A percentile compares a stretch with the other conserved stretches of the same genome.
Evolutionary conservation across 2,329 filamentous ascomycete genomes (phyloP).

Genomic region (Phialocephala subalpina): DNA sequence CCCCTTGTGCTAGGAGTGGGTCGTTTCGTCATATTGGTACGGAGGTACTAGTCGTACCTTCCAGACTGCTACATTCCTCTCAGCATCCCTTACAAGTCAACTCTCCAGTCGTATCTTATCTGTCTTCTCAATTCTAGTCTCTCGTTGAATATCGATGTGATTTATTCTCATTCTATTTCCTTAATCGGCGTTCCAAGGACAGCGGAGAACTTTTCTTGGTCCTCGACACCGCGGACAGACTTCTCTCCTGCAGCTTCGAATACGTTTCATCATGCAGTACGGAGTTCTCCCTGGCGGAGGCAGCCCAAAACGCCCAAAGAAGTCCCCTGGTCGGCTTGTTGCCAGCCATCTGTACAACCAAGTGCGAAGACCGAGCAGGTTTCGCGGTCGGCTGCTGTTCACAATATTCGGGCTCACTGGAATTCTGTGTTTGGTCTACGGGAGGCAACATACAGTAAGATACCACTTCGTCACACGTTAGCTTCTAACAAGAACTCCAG

Average conservation of each 20-base stretch:
- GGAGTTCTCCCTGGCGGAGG: conserved; percentile 17
- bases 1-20: not conserved
- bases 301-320: conserved; percentile 12
- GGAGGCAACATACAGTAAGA: conserved; percentile 16
- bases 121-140: not conserved
- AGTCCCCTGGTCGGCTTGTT: conserved; percentile 26
- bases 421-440: conserved; percentile 24
- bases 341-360: conserved; percentile 28
- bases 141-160: not conserved
- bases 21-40: not conserved
- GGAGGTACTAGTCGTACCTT: not conserved
- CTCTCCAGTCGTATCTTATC: conserved; percentile 6
- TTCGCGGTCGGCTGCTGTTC: conserved; percentile 30
- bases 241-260: not conserved
- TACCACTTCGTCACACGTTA: not conserved
- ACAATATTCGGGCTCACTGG: conserved; percentile 19
- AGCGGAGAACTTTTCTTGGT: not conserved
- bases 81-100: conserved; percentile 1
- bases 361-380: conserved; percentile 31
- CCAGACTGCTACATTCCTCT: conserved; percentile 2
- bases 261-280: conserved; percentile 20
- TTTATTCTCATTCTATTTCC: not conserved
- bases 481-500: conserved; percentile 12
- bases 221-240: not conserved
- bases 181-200: not conserved